Evolutionary conservation across 306 rosid genomes (phyloP).

Genomic region (Pterocarpus macrocarpus): DNA sequence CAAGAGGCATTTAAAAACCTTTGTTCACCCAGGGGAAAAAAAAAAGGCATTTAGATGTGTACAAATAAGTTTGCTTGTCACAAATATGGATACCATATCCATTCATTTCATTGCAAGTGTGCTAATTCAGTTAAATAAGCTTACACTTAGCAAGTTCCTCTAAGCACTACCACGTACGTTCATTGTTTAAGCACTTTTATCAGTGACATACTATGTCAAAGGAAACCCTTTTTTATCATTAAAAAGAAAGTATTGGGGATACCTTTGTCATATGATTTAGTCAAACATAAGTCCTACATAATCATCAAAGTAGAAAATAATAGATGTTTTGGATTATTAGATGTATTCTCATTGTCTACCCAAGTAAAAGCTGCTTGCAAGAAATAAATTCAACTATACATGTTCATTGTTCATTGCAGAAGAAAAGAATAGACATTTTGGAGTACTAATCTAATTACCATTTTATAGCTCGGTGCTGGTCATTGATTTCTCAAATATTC

Average conservation of each 20-base stretch:
- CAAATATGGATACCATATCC: no score
- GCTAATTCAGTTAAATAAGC: no score
- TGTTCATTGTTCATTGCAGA: not conserved
- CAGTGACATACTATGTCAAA: no score
- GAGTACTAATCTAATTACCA: not conserved
- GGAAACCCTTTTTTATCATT: no score
- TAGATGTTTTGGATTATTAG: not conserved
- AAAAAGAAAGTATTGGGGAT: no score
- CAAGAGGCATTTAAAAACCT: not conserved
- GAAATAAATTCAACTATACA: not conserved
- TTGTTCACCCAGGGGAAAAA: not conserved
- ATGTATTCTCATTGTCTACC: not conserved
- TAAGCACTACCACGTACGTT: no score
- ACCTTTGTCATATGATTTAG: no score
- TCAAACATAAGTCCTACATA: not conserved
- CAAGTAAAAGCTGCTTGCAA: not conserved
- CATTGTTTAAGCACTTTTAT: no score
- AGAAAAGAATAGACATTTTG: not conserved
- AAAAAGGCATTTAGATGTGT: not conserved
- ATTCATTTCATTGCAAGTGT: no score
- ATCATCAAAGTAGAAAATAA: not conserved
- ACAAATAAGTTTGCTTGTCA: no score
- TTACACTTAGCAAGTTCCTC: no score
- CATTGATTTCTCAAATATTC: constrained; percentile 30
- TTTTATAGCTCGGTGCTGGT: not conserved